Evolutionary conservation across 495 filamentous ascomycete genomes (phyloP).

Genomic region (Zalerion maritima): DNA sequence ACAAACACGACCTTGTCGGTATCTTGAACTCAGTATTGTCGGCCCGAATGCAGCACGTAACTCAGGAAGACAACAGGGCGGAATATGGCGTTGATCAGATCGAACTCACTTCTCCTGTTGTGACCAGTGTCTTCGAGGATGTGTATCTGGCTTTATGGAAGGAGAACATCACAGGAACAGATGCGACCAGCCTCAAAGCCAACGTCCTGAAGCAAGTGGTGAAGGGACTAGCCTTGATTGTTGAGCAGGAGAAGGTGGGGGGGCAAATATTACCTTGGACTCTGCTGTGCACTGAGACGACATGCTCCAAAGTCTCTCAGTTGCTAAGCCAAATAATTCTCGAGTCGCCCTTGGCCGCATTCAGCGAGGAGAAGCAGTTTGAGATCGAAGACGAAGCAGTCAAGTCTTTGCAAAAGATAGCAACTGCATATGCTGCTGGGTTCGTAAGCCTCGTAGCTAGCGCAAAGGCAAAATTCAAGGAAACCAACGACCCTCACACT

Average conservation of each 20-base stretch:
- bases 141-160: conserved; percentile 27
- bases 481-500: conserved; percentile 12
- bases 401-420: conserved; percentile 21
- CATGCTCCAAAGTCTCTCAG: conserved; percentile 20
- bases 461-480: conserved; percentile 14
- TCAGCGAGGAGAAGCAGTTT: conserved; percentile 13
- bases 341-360: conserved; percentile 10
- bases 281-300: conserved; percentile 17
- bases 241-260: conserved; percentile 16
- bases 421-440: conserved; percentile 20
- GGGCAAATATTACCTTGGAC: conserved; percentile 3
- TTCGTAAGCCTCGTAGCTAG: conserved; percentile 12
- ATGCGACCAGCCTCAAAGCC: conserved; percentile 12
- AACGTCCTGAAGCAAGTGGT: conserved; percentile 22
- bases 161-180: conserved; percentile 9
- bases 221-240: conserved; percentile 23
- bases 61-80: conserved; percentile 4
- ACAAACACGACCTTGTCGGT: conserved; percentile 26
- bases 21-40: conserved; percentile 26
- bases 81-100: conserved; percentile 6
- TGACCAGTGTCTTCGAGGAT: conserved; percentile 20
- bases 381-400: conserved; percentile 24
- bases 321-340: conserved; percentile 13
- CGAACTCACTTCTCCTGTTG: conserved; percentile 10
- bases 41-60: conserved; percentile 18